Percentiles rank a stretch among this genome's conserved stretches.
These are phyloP conservation scores for Vanderwaltozyma yarrowii DNA, from an alignment of 805 yeast genomes.

Conservation along the genomic window DNA sequence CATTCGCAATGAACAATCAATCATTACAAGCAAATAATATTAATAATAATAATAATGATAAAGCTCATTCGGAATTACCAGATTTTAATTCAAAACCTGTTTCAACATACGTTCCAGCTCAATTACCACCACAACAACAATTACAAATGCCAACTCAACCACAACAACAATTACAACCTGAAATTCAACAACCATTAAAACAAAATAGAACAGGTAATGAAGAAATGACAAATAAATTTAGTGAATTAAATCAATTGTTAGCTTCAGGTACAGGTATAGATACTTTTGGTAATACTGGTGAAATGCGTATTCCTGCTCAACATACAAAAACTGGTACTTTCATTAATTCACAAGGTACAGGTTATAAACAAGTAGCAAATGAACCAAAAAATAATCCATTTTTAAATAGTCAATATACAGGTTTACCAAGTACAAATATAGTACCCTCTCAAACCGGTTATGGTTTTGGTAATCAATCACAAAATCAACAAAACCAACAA, in stretches of 20 bases:
- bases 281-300: conserved; percentile 48
- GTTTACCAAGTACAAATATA: conserved; percentile 53
- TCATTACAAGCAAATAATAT: conserved; percentile 4
- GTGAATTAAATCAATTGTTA: conserved; percentile 68
- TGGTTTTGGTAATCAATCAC: conserved; percentile 78
- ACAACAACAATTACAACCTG: conserved; percentile 5
- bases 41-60: not conserved
- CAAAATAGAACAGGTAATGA: conserved; percentile 45
- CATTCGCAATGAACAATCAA: conserved; percentile 45
- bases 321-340: conserved; percentile 75
- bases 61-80: conserved; percentile 3
- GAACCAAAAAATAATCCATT: conserved; percentile 34
- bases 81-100: conserved; percentile 2
- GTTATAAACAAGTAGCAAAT: conserved; percentile 42
- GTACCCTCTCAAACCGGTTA: conserved; percentile 85
- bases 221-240: conserved; percentile 44
- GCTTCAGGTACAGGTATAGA: conserved; percentile 88
- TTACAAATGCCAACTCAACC: not conserved
- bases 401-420: conserved; percentile 59
- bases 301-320: conserved; percentile 77
- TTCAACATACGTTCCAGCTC: conserved; percentile 1
- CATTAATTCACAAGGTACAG: conserved; percentile 83
- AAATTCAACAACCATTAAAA: conserved; percentile 30
- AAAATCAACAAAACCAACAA: conserved; percentile 5
- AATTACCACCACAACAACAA: conserved; percentile 4